Base-by-base conservation (phyloP, 2,329 filamentous ascomycete species). In the Talaromyces verruculosus region DNA sequence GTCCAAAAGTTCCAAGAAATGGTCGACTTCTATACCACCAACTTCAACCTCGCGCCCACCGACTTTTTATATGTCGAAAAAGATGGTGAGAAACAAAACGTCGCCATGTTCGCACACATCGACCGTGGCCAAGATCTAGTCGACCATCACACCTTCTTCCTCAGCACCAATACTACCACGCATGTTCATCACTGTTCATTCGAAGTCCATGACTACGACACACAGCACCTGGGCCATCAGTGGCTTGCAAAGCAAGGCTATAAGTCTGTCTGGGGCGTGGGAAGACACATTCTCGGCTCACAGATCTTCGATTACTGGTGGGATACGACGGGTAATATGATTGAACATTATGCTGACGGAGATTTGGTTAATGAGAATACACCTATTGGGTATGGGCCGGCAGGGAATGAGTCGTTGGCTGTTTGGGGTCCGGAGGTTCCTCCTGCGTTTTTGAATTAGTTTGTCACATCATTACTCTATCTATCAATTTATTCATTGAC, bases 291-390 rank as follows among this genome's bases (percentile, higher is more conserved):
- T 49, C 69, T 84, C n/a, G 83, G 83, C 0, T 77, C 73, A n/a
- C 82, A 84, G 70, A 75, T 84, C 8, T 85, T 85, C 67, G 83
- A 85, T 67, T 85, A 85, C 67, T 84, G 83, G 83, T 83, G 80
- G 68, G 80, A 82, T 65, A 68, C 70, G 0, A 69, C 66, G 15
- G 69, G 71, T 0, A 70, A 71, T 45, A 72, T 71, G 65, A 69
- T 75, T 35, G 73, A 75, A 70, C 80, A 83, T 70, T 85, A 85
- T 71, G 79, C 82, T 1, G 83, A 85, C 73, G 83, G 83, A 0
- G 83, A 85, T 74, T 58, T 84, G 61, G 83, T 85, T 0, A 84
- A 84, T 71, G 61, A 78, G 33, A 49, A 76, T 22, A 77, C 76
- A 0, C 74, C 74, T 1, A 71, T 78, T 59, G 75, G 75, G 0